phyloP scores from a whole-genome alignment of 192 early-diverging fungal species.

The Tieghemiomyces parasiticus region DNA sequence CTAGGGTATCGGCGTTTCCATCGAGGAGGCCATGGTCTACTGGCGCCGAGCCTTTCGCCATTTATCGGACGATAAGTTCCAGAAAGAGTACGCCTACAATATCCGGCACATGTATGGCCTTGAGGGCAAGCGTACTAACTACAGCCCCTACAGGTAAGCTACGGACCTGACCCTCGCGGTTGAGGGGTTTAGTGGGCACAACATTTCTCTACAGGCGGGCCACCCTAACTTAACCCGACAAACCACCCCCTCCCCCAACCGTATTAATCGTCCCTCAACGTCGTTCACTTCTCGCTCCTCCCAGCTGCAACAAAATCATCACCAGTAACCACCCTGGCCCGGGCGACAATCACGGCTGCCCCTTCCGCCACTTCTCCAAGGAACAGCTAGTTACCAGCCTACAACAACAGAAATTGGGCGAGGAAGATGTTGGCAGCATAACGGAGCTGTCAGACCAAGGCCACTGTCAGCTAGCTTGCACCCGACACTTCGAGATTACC shows the following conservation, averaged over 20 bases:
- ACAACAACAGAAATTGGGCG: constrained; percentile 34
- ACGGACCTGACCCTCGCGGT: not conserved
- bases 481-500: constrained; percentile 67
- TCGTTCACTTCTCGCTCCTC: not conserved
- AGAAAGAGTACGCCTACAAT: constrained; percentile 90
- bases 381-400: constrained; percentile 49
- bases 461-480: constrained; percentile 93
- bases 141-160: constrained; percentile 49
- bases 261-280: not conserved
- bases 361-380: constrained; percentile 68
- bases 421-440: constrained; percentile 48
- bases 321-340: constrained; percentile 56
- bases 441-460: constrained; percentile 41
- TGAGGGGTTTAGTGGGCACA: not conserved
- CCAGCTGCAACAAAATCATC: constrained; percentile 78
- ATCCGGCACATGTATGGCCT: constrained; percentile 90
- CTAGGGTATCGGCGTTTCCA: constrained; percentile 62
- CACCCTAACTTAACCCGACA: not conserved
- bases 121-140: constrained; percentile 78
- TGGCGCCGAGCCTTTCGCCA: constrained; percentile 76
- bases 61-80: constrained; percentile 76
- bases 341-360: constrained; percentile 89
- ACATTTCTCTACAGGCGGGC: not conserved
- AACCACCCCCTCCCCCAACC: constrained; percentile 26
- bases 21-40: constrained; percentile 84